Percentiles rank a stretch among this genome's conserved stretches.
Conservation (phyloP, 306 rosid genomes). For the Pyrus communis region DNA sequence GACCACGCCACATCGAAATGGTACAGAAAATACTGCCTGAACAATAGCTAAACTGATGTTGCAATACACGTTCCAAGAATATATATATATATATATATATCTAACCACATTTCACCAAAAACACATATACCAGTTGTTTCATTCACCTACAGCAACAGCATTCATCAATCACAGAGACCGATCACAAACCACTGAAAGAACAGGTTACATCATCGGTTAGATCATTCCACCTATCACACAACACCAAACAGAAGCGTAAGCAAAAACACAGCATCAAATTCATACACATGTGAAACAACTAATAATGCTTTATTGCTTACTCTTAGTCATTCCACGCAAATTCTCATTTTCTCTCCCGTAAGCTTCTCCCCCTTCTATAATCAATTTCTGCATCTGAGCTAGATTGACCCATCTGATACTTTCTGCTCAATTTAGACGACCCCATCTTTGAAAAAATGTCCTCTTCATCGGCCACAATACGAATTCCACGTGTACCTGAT, state of each 20-base stretch:
- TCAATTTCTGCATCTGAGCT: conserved; percentile 97
- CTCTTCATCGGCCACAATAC: conserved; percentile 35
- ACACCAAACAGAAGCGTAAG: conserved; percentile 29
- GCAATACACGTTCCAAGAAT: conserved; percentile 13
- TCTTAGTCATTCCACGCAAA: conserved; percentile 53
- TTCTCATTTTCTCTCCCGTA: conserved; percentile 57
- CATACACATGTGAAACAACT: conserved; percentile 34
- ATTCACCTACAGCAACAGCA: conserved; percentile 14
- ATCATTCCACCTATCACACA: conserved; percentile 55
- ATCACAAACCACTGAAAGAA: conserved; percentile 41
- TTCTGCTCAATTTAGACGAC: conserved; percentile 49
- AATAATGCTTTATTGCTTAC: conserved; percentile 31
- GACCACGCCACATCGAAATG: too few relatives aligned
- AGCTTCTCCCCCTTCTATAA: conserved; percentile 90
- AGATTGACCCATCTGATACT: conserved; percentile 64
- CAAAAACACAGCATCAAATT: conserved; percentile 32
- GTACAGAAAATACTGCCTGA: not conserved
- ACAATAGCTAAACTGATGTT: conserved; percentile 3
- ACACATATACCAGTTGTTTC: conserved; percentile 18
- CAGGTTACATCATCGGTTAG: conserved; percentile 71
- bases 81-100: not conserved
- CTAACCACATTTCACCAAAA: conserved; percentile 6
- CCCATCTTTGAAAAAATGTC: conserved; percentile 69
- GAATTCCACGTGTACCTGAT: conserved; percentile 47
- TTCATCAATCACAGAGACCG: conserved; percentile 47